Base-by-base conservation (phyloP, 495 filamentous ascomycete genomes). In the Penicillium turbatum region DNA sequence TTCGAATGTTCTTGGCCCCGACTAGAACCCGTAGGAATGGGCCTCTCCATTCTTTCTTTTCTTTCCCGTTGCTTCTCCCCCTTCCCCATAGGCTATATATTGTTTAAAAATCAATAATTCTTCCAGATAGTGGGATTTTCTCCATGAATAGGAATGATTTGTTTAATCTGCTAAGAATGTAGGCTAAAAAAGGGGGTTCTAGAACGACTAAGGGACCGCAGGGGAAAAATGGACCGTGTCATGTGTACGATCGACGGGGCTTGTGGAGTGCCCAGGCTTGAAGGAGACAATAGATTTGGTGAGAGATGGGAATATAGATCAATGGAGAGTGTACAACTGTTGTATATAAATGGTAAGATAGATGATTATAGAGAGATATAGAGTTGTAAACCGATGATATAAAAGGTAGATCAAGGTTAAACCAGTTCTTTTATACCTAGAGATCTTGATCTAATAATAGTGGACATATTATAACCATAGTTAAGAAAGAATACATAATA, bases 211-310 rank as follows among this genome's bases (percentile, higher is more conserved):
- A 51, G 52, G 57, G 62, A 54, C 30, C 38, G 44, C 35, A 55
- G 43, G 34, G 39, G 56, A 68, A 72, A 74, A 71, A 61, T 65
- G 58, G 53, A 62, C 61, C 52, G 53, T 68, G 66, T 72, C 69
- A 75, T 72, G 68, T 73, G 71, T 57, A 56, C 65, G 69, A 72
- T 72, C 66, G 65, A 69, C 66, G 60, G 64, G 54, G 55, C 55
- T 53, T 47, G 35, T 39, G 43, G 53, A 49, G 46, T 49, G 47
- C 48, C 50, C 32, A 36, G 36, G 38, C 45, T 17, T 34, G 24
- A 29, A 41, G n/a, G 10, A 27, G 52, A 48, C 34, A 42, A 48
- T 48, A 32, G 45, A 15, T 17, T 26, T 47, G 1, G 26, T 11
- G n/a, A 12, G 35, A 37, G n/a, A 37, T n/a, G n/a, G n/a, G 35